These are phyloP conservation scores for Sporothrix phasma DNA, from an alignment of 2,329 filamentous ascomycete genomes.

Conservation along the genomic window DNA sequence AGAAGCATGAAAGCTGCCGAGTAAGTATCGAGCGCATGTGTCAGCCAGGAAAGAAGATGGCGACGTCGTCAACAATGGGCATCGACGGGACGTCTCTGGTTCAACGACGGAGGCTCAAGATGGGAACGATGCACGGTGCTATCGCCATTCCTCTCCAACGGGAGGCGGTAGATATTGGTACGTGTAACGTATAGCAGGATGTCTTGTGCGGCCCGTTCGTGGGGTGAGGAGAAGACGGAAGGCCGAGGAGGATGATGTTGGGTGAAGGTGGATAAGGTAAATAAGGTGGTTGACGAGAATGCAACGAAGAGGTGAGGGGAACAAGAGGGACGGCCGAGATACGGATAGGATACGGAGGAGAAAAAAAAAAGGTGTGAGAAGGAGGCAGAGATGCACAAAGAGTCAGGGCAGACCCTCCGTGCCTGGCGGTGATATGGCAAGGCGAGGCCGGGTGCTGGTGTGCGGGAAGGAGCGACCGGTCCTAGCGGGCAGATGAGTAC, in stretches of 20 bases:
- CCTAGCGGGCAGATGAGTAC: background rate
- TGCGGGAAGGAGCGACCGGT: background rate
- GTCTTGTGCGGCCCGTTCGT: constrained; percentile 1
- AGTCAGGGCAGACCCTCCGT: background rate
- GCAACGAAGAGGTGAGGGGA: background rate
- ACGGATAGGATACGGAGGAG: background rate
- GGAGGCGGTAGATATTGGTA: background rate
- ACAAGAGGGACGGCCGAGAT: background rate
- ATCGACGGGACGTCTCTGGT: background rate
- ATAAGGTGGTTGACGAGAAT: background rate
- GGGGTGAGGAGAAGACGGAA: background rate
- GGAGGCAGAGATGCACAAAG: background rate
- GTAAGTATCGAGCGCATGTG: background rate
- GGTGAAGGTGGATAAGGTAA: too few species aligned
- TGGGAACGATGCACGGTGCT: background rate
- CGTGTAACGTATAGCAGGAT: constrained; percentile 1
- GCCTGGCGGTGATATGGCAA: constrained; percentile 4
- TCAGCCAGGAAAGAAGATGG: background rate
- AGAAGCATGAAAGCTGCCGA: background rate
- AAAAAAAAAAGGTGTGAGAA: background rate
- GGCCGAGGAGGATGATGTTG: too few species aligned
- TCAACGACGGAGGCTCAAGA: background rate
- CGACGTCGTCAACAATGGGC: background rate
- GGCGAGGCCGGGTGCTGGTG: background rate
- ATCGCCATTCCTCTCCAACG: background rate